Base-by-base conservation (phyloP, 768 basidiomycete species). In the Mycena chlorophos region DNA sequence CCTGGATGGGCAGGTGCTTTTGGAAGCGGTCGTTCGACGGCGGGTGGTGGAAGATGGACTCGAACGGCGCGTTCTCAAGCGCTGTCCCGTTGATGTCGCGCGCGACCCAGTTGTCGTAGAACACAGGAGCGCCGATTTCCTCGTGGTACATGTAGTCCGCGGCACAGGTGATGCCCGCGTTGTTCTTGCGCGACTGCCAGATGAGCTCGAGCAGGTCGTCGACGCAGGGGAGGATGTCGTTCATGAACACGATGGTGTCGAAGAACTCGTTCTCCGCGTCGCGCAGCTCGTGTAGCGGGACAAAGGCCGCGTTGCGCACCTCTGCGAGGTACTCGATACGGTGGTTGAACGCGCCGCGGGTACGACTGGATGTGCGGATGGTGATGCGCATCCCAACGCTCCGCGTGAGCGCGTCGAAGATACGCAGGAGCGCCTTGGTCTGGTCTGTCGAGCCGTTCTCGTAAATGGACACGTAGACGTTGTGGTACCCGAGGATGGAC, bases 261-360 rank as follows among this genome's bases (percentile, higher is more conserved):
- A 98, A 99, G 64, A 91, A 88, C 73, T 98, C 96, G 68, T 89
- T 89, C 68, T 94, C 87, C 23, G 87, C 75, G 68, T 97, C 95
- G 37, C 97, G 81, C 31, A 97, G 81, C 66, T 98, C 97, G 73
- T 96, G 90, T 22, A 98, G 77, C 1, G 97, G 97, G 2, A 91
- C 94, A 69, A 99, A 91, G 14, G 97, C 97, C 25, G 93, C 88
- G 70, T 99, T 98, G 57, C 97, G 90, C n/a, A 99, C 96, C 68
- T 99, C 96, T n/a, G 97, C 97, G 50, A 99, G 87, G 75, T 99
- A 99, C 73, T 99, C 97, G 78, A 99, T 99, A 51, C 97, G 95
- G 71, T 99, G 97, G 72, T 96, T 96, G 80, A 98, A 98, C 8
- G 90, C 89, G 37, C 97, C 97, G 26, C 96, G 81, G 10, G 91